Percentiles rank a stretch among this genome's conserved stretches.
phyloP scores from a whole-genome alignment of 2,329 filamentous ascomycete genomes.

The Ascochyta fabae region DNA sequence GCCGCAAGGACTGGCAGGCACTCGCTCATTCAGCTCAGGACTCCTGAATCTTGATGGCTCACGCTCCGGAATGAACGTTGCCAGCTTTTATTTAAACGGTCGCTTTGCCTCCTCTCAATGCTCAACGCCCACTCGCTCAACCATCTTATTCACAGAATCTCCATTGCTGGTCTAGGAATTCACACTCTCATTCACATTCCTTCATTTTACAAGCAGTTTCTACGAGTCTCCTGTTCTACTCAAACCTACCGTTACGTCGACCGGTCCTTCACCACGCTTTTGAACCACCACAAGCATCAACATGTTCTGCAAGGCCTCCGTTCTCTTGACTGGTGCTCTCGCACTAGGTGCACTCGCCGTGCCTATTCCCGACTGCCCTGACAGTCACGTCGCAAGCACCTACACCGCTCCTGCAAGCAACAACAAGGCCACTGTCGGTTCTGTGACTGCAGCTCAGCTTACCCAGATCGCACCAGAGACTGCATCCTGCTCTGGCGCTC shows the following conservation, averaged over 20 bases:
- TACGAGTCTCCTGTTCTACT: not conserved
- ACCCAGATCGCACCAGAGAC: slow-evolving; percentile 65
- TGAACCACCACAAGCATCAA: slow-evolving; percentile 15
- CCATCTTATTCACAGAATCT: slow-evolving; percentile 15
- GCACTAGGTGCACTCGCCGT: slow-evolving; percentile 49
- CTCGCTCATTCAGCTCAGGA: not conserved
- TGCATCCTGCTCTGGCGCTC: slow-evolving; percentile 57
- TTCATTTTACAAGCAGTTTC: slow-evolving; percentile 8
- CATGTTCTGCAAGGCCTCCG: slow-evolving; percentile 34
- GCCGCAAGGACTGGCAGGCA: slow-evolving; percentile 16
- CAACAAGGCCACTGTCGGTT: slow-evolving; percentile 8
- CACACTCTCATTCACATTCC: slow-evolving; percentile 10
- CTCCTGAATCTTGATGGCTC: slow-evolving; percentile 7
- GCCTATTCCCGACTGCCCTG: slow-evolving; percentile 21
- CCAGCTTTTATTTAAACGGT: slow-evolving; percentile 12
- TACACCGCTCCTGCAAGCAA: slow-evolving; percentile 6
- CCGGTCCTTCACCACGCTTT: not conserved
- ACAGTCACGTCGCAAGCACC: not conserved
- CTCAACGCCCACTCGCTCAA: slow-evolving; percentile 7
- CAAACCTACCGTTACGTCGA: not conserved
- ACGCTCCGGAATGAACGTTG: slow-evolving; percentile 3
- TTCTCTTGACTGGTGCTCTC: slow-evolving; percentile 33
- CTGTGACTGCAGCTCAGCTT: slow-evolving; percentile 47
- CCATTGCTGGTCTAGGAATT: slow-evolving; percentile 19
- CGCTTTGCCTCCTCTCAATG: slow-evolving; percentile 7